Percentiles rank a stretch among this genome's conserved stretches.
Conservation (phyloP, 495 filamentous ascomycete species). For the Aspergillus avenaceus region DNA sequence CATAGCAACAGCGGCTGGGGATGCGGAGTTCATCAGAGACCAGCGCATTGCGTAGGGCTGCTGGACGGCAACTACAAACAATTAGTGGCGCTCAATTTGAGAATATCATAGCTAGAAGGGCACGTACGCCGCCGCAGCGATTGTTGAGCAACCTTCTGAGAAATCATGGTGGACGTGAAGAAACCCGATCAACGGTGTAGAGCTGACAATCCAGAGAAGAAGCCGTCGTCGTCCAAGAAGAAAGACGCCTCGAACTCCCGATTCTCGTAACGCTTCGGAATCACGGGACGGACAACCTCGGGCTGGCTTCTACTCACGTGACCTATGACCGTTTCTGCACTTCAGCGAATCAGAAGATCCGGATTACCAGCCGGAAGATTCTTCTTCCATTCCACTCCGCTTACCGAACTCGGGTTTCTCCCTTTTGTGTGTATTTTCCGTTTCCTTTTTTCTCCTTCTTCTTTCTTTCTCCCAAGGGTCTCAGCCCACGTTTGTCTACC, state of each 20-base stretch:
- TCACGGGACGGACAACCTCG: constrained; percentile 46
- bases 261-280: constrained; percentile 26
- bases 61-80: constrained; percentile 43
- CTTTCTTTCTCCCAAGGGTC: constrained; percentile 36
- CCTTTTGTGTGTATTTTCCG: constrained; percentile 10
- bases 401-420: constrained; percentile 7
- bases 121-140: constrained; percentile 66
- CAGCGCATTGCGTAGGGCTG: constrained; percentile 45
- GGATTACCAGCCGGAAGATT: constrained; percentile 38
- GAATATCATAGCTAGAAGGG: neutral
- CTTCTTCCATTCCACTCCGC: constrained; percentile 29
- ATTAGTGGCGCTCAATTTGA: constrained; percentile 17
- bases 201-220: constrained; percentile 8
- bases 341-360: constrained; percentile 31
- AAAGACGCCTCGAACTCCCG: constrained; percentile 22
- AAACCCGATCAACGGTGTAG: constrained; percentile 10
- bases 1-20: constrained; percentile 46
- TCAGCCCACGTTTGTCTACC: constrained; percentile 45
- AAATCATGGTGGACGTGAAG: constrained; percentile 51
- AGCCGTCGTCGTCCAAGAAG: constrained; percentile 17
- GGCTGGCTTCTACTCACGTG: constrained; percentile 35
- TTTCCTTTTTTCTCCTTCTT: constrained; percentile 12
- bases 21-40: constrained; percentile 46
- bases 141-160: constrained; percentile 62
- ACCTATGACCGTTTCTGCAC: constrained; percentile 4